Base-by-base conservation (phyloP, 768 basidiomycete species). In the Psilocybe subaeruginosa region DNA sequence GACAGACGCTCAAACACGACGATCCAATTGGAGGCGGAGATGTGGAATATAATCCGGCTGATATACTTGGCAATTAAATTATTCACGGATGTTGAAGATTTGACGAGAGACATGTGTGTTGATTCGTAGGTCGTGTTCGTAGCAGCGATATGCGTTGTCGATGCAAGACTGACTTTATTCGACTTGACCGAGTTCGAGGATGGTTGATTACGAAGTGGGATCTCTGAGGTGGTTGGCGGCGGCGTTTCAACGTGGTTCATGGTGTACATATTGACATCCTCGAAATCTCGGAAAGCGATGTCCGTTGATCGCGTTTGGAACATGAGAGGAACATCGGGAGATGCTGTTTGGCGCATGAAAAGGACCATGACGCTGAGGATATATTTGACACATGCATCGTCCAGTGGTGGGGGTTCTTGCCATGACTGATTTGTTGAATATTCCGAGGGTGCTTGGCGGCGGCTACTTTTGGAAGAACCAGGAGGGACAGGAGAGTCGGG, bases 11-110 rank as follows among this genome's bases (percentile, higher is more conserved):
- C 73, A 66, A 91, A 86, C 14, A 97, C 89, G 7, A 91, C 84
- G 54, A 75, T 72, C 93, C 95, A 97, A 72, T 97, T 96, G 11
- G 90, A 90, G 0, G 91, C 89, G 2, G 95, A 95, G 16, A 98
- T 82, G 69, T 90, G 89, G 69, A 91, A 95, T 29, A 97, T 84
- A 63, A 96, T 87, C 52, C 89, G 85, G 9, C 91, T 90, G 19
- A 90, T 83, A 66, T 83, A 92, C 69, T 88, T 87, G 56, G 85
- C 82, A 61, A 93, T 87, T 27, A 90, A 77, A 19, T 78, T 76
- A 63, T 85, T 87, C 54, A 92, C 78, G 6, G 86, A 78, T 56
- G 79, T 70, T 0, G 82, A 69, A 0, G 85, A 86, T 58, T 80
- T 82, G 37, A 86, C 75, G 16, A 88, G 77, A 14, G 85, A 84